Percentiles rank a stretch among this genome's conserved stretches.
phyloP scores from a whole-genome alignment of 2,329 filamentous ascomycete species.

The Xenosphaeropsis pyriputrescens region DNA sequence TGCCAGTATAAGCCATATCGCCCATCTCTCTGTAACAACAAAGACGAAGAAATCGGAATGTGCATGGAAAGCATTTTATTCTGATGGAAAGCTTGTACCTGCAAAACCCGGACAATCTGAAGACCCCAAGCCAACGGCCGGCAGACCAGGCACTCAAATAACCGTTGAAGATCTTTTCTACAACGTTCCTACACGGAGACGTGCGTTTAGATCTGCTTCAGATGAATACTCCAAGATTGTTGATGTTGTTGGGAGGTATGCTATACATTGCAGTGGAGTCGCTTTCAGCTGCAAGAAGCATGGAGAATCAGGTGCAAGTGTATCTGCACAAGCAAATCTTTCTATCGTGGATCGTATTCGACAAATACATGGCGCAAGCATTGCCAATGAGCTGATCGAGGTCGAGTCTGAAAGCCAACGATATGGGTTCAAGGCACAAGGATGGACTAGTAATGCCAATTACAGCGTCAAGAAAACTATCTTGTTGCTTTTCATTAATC shows the following conservation, averaged over 20 bases:
- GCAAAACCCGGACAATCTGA: conserved; percentile 76
- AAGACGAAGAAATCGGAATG: conserved; percentile 78
- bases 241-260: conserved; percentile 85
- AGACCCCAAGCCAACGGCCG: conserved; percentile 78
- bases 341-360: conserved; percentile 71
- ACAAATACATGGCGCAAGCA: conserved; percentile 69
- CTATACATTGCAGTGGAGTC: conserved; percentile 81
- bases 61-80: conserved; percentile 83
- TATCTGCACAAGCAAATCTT: conserved; percentile 64
- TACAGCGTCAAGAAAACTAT: conserved; percentile 85
- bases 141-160: conserved; percentile 83
- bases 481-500: conserved; percentile 88
- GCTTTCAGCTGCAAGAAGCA: conserved; percentile 96
- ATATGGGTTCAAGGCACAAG: conserved; percentile 72
- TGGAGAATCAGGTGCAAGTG: conserved; percentile 69
- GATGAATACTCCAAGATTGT: conserved; percentile 98
- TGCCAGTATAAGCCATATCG: conserved; percentile 96
- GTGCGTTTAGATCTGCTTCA: conserved; percentile 78
- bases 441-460: conserved; percentile 83
- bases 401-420: conserved; percentile 58
- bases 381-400: conserved; percentile 78
- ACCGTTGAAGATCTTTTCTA: conserved; percentile 96
- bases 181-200: conserved; percentile 77
- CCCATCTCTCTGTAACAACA: conserved; percentile 88
- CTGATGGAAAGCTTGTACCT: conserved; percentile 66